Conservation (phyloP, 176 grass and related monocot genomes). For the Hyparrhenia diplandra region DNA sequence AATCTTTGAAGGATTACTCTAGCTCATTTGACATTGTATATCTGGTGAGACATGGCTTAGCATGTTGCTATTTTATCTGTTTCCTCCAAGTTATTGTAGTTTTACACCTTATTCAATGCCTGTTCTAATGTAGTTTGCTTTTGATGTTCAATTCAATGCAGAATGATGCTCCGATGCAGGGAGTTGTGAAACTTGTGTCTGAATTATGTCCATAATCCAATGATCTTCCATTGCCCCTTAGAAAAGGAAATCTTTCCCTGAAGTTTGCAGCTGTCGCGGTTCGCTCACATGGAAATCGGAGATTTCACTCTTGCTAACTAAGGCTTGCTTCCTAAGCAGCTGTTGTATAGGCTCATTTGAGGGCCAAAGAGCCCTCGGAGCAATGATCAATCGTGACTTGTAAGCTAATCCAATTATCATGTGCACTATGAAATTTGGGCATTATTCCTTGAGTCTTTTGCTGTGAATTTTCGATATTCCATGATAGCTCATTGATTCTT, state of each 20-base stretch:
- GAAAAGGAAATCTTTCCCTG: background rate
- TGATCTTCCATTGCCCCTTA: background rate
- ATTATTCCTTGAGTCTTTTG: background rate
- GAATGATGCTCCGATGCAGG: conserved; percentile 74
- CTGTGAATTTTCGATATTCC: background rate
- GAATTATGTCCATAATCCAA: conserved; percentile 42
- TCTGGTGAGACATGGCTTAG: conserved; percentile 51
- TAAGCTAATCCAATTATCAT: background rate
- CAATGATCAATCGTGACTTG: background rate
- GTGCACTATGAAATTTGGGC: background rate
- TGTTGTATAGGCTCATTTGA: conserved; percentile 1
- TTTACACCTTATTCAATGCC: background rate
- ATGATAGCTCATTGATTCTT: background rate
- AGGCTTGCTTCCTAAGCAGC: conserved; percentile 17
- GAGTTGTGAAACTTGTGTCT: conserved; percentile 70
- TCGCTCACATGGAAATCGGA: background rate
- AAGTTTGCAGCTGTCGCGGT: background rate
- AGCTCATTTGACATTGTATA: conserved; percentile 78
- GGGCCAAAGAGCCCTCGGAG: background rate
- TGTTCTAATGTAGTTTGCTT: background rate
- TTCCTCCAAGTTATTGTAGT: background rate
- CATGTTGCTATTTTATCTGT: background rate
- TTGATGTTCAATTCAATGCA: conserved; percentile 33
- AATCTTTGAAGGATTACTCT: conserved; percentile 70
- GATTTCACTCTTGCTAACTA: background rate